phyloP scores from a whole-genome alignment of 2,329 filamentous ascomycete genomes.

The Nigrograna mackinnonii region DNA sequence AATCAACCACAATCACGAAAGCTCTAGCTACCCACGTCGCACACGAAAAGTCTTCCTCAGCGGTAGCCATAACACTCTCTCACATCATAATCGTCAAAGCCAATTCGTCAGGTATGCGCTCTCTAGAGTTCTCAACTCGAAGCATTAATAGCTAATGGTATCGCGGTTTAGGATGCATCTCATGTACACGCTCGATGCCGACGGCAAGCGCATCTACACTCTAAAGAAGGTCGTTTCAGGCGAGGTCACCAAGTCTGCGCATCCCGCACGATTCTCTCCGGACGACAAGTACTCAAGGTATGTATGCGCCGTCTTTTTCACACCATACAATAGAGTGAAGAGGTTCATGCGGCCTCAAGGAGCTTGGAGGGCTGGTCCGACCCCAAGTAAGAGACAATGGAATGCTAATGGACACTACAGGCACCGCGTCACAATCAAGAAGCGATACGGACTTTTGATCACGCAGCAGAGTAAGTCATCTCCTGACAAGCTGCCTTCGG shows the following conservation, averaged over 20 bases:
- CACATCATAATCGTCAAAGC: neutral
- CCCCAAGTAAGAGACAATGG: no score
- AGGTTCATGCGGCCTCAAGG: no score
- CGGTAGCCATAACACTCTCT: neutral
- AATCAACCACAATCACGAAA: no score
- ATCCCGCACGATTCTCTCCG: constrained; percentile 94
- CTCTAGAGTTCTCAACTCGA: neutral
- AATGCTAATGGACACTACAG: no score
- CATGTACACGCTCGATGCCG: constrained; percentile 82
- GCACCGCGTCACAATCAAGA: constrained; percentile 93
- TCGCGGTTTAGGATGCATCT: constrained; percentile 62
- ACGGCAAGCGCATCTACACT: constrained; percentile 91
- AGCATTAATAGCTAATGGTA: neutral
- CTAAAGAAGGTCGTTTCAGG: constrained; percentile 84
- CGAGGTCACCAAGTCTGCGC: constrained; percentile 91
- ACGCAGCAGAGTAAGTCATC: constrained; percentile 68
- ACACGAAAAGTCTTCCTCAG: neutral
- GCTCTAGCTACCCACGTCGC: no score
- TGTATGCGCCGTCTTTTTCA: no score
- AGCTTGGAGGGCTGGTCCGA: no score
- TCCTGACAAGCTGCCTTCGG: no score
- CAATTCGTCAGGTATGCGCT: neutral
- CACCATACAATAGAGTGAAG: no score
- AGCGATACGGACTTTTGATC: constrained; percentile 84
- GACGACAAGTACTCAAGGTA: constrained; percentile 96